Evolutionary conservation across 192 early-diverging fungal genomes (phyloP).

Genomic region (Oehlia diaphana): DNA sequence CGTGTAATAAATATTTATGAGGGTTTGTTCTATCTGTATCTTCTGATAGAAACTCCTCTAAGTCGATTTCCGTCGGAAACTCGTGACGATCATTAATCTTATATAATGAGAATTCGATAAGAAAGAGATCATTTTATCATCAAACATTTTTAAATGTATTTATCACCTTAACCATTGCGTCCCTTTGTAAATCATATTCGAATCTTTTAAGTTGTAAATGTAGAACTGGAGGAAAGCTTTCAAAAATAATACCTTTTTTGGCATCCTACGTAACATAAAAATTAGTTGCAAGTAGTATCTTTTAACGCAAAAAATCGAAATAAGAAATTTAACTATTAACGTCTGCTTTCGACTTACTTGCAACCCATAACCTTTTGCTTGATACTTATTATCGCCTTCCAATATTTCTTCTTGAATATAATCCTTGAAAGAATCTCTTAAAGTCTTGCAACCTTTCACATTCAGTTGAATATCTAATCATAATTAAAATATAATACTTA

Average conservation of each 20-base stretch:
- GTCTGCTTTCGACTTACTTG: conserved; percentile 46
- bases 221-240: conserved; percentile 88
- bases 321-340: too few species aligned
- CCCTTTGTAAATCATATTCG: conserved; percentile 93
- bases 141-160: background rate
- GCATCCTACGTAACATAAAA: conserved; percentile 58
- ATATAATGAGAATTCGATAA: background rate
- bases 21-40: conserved; percentile 61
- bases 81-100: conserved; percentile 95
- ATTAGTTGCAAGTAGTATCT: background rate
- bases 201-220: conserved; percentile 98
- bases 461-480: conserved; percentile 91
- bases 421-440: conserved; percentile 88
- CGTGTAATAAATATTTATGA: conserved; percentile 85
- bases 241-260: conserved; percentile 95
- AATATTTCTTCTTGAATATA: conserved; percentile 90
- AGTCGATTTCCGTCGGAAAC: conserved; percentile 84
- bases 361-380: conserved; percentile 89
- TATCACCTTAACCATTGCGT: conserved; percentile 83
- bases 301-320: background rate
- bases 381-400: conserved; percentile 97
- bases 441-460: conserved; percentile 89
- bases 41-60: conserved; percentile 76
- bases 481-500: background rate
- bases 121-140: background rate